Evolutionary conservation across 2,329 filamentous ascomycete species (phyloP).

Genomic region (Xylariaceae sp.): DNA sequence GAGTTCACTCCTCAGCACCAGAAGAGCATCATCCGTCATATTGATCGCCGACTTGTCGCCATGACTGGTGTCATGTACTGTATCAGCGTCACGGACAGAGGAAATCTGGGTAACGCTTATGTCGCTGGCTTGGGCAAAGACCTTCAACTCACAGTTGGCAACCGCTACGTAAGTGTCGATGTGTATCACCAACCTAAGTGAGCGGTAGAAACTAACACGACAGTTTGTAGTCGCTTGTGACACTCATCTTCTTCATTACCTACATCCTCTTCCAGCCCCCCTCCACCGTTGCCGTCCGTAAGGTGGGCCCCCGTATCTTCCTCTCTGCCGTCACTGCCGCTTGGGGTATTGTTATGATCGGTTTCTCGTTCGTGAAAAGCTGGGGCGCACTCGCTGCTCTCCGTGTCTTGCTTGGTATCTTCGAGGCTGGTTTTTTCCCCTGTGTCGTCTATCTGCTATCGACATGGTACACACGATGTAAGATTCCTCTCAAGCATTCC

Average conservation of each 20-base stretch:
- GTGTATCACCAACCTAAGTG: neutral
- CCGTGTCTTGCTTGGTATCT: constrained; percentile 58
- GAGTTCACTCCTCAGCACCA: constrained; percentile 61
- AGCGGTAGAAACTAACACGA: constrained; percentile 5
- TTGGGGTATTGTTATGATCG: constrained; percentile 63
- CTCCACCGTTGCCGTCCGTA: constrained; percentile 65
- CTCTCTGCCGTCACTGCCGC: constrained; percentile 52
- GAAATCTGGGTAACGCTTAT: constrained; percentile 68
- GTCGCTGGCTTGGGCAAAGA: constrained; percentile 63
- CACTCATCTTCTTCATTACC: constrained; percentile 71
- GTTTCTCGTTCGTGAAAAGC: constrained; percentile 59
- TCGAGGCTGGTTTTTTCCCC: constrained; percentile 70
- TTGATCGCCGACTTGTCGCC: constrained; percentile 64
- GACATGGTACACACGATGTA: constrained; percentile 67
- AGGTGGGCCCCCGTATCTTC: constrained; percentile 60
- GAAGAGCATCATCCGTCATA: constrained; percentile 63
- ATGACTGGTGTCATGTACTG: constrained; percentile 69
- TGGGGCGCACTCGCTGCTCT: constrained; percentile 54
- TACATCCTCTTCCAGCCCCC: constrained; percentile 72
- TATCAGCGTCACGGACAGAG: constrained; percentile 74
- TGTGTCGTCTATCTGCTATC: constrained; percentile 66
- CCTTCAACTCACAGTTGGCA: constrained; percentile 39
- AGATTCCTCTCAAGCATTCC: too few relatives aligned
- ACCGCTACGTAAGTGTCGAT: constrained; percentile 34
- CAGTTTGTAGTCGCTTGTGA: constrained; percentile 51